Evolutionary conservation across 2,329 filamentous ascomycete genomes (phyloP).

Genomic region (Leptographium procerum): DNA sequence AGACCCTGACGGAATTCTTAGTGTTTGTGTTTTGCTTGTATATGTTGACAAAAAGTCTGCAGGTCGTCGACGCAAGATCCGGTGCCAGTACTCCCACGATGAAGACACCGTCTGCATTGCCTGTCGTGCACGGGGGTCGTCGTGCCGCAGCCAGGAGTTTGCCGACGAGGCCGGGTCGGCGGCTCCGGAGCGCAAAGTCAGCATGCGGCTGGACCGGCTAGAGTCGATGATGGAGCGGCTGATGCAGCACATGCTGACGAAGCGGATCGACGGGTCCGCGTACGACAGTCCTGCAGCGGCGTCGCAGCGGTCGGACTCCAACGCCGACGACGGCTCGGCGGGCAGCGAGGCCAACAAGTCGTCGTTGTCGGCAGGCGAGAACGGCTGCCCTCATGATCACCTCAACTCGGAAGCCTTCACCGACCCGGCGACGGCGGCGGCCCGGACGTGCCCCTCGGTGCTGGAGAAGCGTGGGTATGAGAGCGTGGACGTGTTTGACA

Average conservation of each 20-base stretch:
- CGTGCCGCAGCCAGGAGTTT: conserved; percentile 35
- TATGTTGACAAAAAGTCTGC: not conserved
- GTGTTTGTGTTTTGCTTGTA: not conserved
- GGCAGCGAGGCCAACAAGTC: not conserved
- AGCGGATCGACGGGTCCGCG: conserved; percentile 4
- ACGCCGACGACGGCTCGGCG: not conserved
- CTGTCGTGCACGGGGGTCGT: conserved; percentile 29
- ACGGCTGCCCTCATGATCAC: no score
- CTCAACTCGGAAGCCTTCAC: not conserved
- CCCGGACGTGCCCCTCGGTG: conserved; percentile 6
- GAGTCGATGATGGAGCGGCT: conserved; percentile 36
- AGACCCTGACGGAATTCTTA: conserved; percentile 11
- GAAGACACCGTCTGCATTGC: conserved; percentile 29
- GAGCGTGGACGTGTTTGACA: conserved; percentile 17
- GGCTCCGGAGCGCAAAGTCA: conserved; percentile 26
- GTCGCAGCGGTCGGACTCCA: not conserved
- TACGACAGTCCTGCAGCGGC: not conserved
- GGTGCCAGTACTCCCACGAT: conserved; percentile 30
- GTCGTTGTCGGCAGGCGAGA: not conserved
- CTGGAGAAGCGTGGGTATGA: conserved; percentile 8
- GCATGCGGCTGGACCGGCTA: conserved; percentile 32
- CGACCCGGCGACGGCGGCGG: conserved; percentile 3
- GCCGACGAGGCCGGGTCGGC: conserved; percentile 21
- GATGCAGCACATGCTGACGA: conserved; percentile 25
- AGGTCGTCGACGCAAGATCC: conserved; percentile 35